Conservation (phyloP, 148 eudicot species). For the Dysphania ambrosioides region DNA sequence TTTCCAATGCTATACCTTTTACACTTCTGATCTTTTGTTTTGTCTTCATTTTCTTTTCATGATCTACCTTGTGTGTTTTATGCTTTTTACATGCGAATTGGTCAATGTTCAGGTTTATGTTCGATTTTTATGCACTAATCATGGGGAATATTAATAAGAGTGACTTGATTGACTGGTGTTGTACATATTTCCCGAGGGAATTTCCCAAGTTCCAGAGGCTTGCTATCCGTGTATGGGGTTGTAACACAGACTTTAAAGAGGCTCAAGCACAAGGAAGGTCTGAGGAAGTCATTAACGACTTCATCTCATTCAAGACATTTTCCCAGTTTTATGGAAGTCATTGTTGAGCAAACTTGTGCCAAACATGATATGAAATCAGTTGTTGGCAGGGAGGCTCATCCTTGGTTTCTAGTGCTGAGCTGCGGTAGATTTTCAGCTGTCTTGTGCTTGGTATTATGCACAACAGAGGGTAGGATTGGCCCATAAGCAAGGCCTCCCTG, state of each 20-base stretch:
- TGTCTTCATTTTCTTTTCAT: background rate
- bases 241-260: slow-evolving; percentile 56
- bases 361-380: background rate
- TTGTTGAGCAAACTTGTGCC: slow-evolving; percentile 45
- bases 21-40: background rate
- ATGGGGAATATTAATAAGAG: slow-evolving; percentile 47
- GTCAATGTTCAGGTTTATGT: slow-evolving; percentile 65
- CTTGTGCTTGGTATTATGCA: slow-evolving; percentile 2
- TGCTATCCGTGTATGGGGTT: slow-evolving; percentile 84
- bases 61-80: background rate
- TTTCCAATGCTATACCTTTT: background rate
- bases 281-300: slow-evolving; percentile 49
- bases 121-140: slow-evolving; percentile 64
- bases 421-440: background rate
- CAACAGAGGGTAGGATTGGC: background rate
- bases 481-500: background rate
- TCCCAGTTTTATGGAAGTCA: slow-evolving; percentile 61
- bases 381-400: background rate
- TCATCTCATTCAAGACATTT: slow-evolving; percentile 45
- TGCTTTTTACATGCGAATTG: background rate
- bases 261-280: slow-evolving; percentile 30
- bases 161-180: slow-evolving; percentile 67
- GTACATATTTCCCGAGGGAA: slow-evolving; percentile 46
- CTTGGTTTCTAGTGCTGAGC: background rate
- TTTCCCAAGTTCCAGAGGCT: slow-evolving; percentile 81